Base-by-base conservation (phyloP, 805 yeast species). In the Torulaspora quercuum region DNA sequence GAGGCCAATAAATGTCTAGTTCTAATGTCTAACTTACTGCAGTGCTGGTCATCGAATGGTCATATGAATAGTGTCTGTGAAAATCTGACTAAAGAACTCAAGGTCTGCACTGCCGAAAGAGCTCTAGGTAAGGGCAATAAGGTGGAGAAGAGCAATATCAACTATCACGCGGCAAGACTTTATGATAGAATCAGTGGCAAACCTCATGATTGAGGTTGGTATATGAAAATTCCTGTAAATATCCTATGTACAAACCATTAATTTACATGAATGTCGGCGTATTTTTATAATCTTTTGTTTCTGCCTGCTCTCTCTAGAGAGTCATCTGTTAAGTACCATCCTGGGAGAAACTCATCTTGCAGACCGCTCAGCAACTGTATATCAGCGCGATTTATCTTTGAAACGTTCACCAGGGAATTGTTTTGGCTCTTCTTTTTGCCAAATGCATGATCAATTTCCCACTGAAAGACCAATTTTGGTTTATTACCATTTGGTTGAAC, bases 31-130 rank as follows among this genome's bases (percentile, higher is more conserved):
- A 80, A 85, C 31, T 70, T 89, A 59, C 68, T 89, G 50, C 85
- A 83, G 70, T 89, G 97, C 67, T 89, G 97, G 97, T 94, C 96
- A 2, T 84, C 96, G 15, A 84, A 86, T 64, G 90, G 94, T 32
- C 95, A 87, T 61, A 89, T 92, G 42, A 68, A 81, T 14, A 65
- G 71, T 7, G 71, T 67, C 30, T 89, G 97, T 64, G 67, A 72
- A 15, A 68, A 67, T 6, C 63, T 85, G 30, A 94, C 82, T 54
- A 59, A 63, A 22, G 86, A 84, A 43, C 72, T 88, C 57, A 85
- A 85, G 55, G 63, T 63, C 9, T 89, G 96, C 58, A 83, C 86
- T 82, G 63, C 68, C 33, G 66, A 52, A 24, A 52, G 41, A 17
- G 56, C 55, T 7, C 29, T 50, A 43, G 60, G 57, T 24, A 50